A percentile compares a stretch with the other conserved stretches of the same genome.
Conservation (phyloP, 805 yeast genomes). For the Zygoascus flipseniorum region DNA sequence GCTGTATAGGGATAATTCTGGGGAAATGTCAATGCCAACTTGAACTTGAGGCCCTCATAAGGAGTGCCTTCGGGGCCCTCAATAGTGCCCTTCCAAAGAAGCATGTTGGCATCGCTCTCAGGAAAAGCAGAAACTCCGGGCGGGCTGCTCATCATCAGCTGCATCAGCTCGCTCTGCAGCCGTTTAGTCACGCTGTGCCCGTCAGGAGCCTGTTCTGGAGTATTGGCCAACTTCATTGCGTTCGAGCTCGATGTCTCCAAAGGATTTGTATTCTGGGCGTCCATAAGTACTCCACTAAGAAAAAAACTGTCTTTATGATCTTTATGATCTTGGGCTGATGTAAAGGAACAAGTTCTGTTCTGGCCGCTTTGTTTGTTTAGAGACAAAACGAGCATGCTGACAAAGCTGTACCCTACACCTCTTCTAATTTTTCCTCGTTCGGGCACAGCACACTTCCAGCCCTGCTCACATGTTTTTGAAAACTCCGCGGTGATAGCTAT, state of each 20-base stretch:
- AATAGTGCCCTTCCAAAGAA: slow-evolving; percentile 50
- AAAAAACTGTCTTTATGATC: not conserved
- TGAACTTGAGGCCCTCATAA: slow-evolving; percentile 45
- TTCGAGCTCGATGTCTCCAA: not conserved
- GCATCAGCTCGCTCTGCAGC: slow-evolving; percentile 44
- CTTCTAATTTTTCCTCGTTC: too few relatives aligned
- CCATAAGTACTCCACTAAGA: not conserved
- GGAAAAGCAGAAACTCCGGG: slow-evolving; percentile 52
- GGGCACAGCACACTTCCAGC: too few relatives aligned
- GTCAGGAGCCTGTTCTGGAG: slow-evolving; percentile 22
- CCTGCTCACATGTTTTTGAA: too few relatives aligned
- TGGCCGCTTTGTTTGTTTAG: not conserved
- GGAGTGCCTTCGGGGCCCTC: slow-evolving; percentile 52
- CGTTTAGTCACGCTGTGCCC: slow-evolving; percentile 44
- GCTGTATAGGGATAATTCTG: slow-evolving; percentile 50
- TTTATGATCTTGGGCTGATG: not conserved
- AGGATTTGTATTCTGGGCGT: slow-evolving; percentile 14
- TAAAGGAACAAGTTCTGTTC: not conserved
- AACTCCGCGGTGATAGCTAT: too few relatives aligned
- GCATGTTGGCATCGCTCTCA: slow-evolving; percentile 41
- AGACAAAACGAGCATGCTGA: not conserved
- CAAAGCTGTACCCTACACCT: not conserved
- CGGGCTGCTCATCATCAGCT: slow-evolving; percentile 41
- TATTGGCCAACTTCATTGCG: slow-evolving; percentile 1
- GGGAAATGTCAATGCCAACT: slow-evolving; percentile 44